phyloP scores from a whole-genome alignment of 768 basidiomycete genomes.

The Chlorophyllum brunneum region DNA sequence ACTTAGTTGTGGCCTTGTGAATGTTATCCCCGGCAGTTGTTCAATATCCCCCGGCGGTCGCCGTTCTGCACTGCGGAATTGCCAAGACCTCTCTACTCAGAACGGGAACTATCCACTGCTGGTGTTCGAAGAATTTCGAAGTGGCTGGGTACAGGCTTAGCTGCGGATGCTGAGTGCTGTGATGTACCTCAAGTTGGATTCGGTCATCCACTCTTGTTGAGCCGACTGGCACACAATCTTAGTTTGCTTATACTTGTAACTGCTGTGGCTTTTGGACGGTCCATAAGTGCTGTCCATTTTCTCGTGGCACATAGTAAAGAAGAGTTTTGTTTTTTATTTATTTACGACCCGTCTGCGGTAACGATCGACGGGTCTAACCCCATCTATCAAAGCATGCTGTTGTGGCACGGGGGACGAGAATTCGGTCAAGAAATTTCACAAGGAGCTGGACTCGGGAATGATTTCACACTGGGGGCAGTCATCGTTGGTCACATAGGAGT shows the following conservation, averaged over 20 bases:
- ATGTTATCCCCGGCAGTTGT: neutral
- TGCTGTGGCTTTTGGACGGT: too few relatives aligned
- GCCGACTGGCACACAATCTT: neutral
- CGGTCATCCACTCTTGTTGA: too few relatives aligned
- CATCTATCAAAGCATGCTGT: neutral
- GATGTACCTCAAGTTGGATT: too few relatives aligned
- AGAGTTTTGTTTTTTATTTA: too few relatives aligned
- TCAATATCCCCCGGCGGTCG: neutral
- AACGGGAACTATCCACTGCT: too few relatives aligned
- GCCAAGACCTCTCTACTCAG: neutral
- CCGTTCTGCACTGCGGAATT: neutral
- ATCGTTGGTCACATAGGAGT: neutral
- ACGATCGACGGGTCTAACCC: neutral
- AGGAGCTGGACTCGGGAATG: neutral
- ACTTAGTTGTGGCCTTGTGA: too few relatives aligned
- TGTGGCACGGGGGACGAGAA: neutral
- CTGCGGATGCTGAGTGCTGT: neutral
- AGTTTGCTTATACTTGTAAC: too few relatives aligned
- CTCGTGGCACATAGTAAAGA: too few relatives aligned
- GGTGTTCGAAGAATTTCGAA: too few relatives aligned
- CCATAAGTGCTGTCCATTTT: too few relatives aligned
- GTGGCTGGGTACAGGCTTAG: neutral
- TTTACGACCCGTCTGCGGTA: neutral
- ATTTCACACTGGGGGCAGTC: too few relatives aligned
- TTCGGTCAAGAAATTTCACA: neutral